Evolutionary conservation across 2,329 filamentous ascomycete genomes (phyloP), one percentile per base, ranked within the genome.

Genomic region (Arthroderma sp.): DNA sequence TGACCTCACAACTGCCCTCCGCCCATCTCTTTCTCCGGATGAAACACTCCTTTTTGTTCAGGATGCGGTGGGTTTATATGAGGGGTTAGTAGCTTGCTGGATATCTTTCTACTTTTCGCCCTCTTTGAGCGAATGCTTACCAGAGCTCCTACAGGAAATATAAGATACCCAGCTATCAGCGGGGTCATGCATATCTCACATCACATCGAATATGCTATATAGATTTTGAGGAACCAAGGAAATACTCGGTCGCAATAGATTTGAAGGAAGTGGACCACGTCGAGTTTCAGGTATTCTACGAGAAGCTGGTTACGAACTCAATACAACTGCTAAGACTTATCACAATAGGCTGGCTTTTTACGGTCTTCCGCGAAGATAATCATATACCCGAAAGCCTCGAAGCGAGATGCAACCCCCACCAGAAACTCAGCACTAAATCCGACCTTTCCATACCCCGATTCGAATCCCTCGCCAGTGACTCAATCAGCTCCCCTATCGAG

Each of bases 171-270:
- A 80, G 88, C 58, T 86, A 93, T 53, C 91, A 98, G 62, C 86
- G 94, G 68, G 91, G 91, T 42, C 87, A 95, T 68, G 86, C 91
- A 45, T 98, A 98, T 62, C 65, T 98, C 64, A 98, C 91, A 11
- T 94, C 91, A 6, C 89, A 96, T 65, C 83, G 91, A 43, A 80
- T 86, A 49, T 98, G 89, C 69, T 98, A 96, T 61, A 85, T 98
- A 51, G 88, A 95, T 59, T 83, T 87, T 57, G 74, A 78, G 30
- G 83, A 95, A 51, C 87, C 91, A 10, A 77, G 89, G 50, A 83
- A 83, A 59, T 79, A 85, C 61, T 94, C 88, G 0, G 76, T 88
- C 30, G 83, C 85, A 10, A 73, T 98, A 44, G 84, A 94, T 53
- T 68, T 98, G 44, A 94, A 88, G 60, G 84, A 94, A 60, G 79